A percentile compares a stretch with the other conserved stretches of the same genome.
Conservation (phyloP, 2,329 filamentous ascomycete genomes). For the Thielaviopsis ethacetica region DNA sequence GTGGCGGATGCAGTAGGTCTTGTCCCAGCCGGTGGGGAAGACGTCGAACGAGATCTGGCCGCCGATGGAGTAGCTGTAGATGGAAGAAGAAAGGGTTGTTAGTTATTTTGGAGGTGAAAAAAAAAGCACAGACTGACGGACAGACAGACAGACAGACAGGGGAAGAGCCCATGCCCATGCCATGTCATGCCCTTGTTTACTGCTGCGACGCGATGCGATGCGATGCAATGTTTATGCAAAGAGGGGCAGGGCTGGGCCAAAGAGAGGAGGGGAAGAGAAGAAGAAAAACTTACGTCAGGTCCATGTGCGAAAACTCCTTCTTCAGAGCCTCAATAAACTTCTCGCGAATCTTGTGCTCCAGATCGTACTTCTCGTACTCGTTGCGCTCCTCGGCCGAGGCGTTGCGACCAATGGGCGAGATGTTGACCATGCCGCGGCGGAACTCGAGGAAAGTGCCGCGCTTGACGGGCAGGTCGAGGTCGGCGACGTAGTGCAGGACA, state of each 20-base stretch:
- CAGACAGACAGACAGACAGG: no score
- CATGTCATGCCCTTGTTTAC: no score
- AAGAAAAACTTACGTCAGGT: constrained; percentile 52
- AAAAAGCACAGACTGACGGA: no score
- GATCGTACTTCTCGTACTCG: constrained; percentile 71
- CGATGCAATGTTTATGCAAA: background rate
- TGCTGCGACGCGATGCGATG: no score
- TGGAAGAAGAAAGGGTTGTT: background rate
- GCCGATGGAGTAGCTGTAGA: constrained; percentile 67
- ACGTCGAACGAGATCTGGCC: constrained; percentile 98
- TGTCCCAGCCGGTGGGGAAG: constrained; percentile 95
- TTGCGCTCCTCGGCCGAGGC: constrained; percentile 64
- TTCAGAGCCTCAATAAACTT: constrained; percentile 61
- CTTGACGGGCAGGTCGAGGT: constrained; percentile 72
- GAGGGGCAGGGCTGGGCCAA: constrained; percentile 6
- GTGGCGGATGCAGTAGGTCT: constrained; percentile 88
- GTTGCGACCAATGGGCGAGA: constrained; percentile 73
- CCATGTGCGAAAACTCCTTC: constrained; percentile 68
- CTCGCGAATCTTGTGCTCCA: constrained; percentile 56
- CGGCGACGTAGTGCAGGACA: constrained; percentile 67
- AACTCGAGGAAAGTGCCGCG: constrained; percentile 76
- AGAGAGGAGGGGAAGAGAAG: background rate
- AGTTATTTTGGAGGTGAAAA: background rate
- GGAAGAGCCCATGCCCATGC: no score
- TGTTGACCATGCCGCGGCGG: constrained; percentile 82